Percentiles rank a stretch among this genome's conserved stretches.
phyloP scores from a whole-genome alignment of 2,329 filamentous ascomycete genomes.

The Fusarium sp. region DNA sequence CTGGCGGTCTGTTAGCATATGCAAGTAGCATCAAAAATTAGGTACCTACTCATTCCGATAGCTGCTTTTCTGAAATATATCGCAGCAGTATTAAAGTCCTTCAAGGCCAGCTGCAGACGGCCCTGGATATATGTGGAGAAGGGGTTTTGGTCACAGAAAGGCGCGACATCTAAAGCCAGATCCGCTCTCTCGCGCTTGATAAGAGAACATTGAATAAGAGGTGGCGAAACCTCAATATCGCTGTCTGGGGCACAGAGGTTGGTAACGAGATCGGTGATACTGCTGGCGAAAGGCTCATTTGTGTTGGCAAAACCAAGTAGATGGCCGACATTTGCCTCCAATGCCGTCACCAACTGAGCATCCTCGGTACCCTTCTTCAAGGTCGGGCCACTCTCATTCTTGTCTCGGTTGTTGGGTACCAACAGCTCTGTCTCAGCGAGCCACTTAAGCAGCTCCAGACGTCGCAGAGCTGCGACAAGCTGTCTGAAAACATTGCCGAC shows the following conservation, averaged over 20 bases:
- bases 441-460: slow-evolving; percentile 80
- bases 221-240: slow-evolving; percentile 71
- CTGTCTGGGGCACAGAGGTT: slow-evolving; percentile 73
- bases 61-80: slow-evolving; percentile 84
- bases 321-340: slow-evolving; percentile 70
- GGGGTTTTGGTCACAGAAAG: slow-evolving; percentile 66
- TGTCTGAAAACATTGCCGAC: slow-evolving; percentile 76
- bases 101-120: slow-evolving; percentile 77
- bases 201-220: slow-evolving; percentile 71
- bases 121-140: slow-evolving; percentile 87
- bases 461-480: slow-evolving; percentile 75
- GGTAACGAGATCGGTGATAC: slow-evolving; percentile 73
- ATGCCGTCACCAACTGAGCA: slow-evolving; percentile 63
- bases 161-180: slow-evolving; percentile 66
- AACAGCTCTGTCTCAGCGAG: slow-evolving; percentile 69
- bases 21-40: not conserved
- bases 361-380: slow-evolving; percentile 59
- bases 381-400: slow-evolving; percentile 46
- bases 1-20: slow-evolving; percentile 51
- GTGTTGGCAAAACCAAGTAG: slow-evolving; percentile 70
- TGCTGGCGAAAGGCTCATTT: slow-evolving; percentile 64
- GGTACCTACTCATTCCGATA: slow-evolving; percentile 78
- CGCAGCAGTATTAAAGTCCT: slow-evolving; percentile 78
- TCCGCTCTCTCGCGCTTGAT: slow-evolving; percentile 69
- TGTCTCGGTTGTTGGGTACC: slow-evolving; percentile 58